These are phyloP conservation scores for Mortierella antarctica DNA, from an alignment of 192 early-diverging fungal genomes.

Conservation along the genomic window DNA sequence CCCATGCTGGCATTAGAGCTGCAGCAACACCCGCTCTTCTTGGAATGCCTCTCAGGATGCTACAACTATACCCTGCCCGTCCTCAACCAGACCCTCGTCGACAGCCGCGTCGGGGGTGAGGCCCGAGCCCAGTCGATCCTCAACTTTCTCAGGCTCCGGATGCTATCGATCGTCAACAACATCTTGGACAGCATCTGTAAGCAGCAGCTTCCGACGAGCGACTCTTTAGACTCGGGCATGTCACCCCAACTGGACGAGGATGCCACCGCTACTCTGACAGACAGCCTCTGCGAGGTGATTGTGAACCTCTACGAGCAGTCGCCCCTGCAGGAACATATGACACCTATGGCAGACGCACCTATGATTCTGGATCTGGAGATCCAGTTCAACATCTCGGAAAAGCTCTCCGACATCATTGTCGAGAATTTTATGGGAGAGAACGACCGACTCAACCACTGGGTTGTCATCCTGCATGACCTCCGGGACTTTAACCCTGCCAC, in stretches of 20 bases:
- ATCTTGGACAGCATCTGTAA: constrained; percentile 65
- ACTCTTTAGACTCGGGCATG: background rate
- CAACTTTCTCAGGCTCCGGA: constrained; percentile 57
- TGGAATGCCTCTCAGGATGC: constrained; percentile 39
- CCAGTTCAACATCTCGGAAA: constrained; percentile 70
- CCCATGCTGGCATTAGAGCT: constrained; percentile 34
- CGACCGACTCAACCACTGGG: constrained; percentile 56
- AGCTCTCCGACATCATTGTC: constrained; percentile 60
- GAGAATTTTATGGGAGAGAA: constrained; percentile 49
- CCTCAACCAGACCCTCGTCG: constrained; percentile 18
- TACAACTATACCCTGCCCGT: constrained; percentile 48
- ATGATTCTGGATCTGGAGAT: constrained; percentile 88
- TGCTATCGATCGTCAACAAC: constrained; percentile 63
- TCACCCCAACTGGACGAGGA: constrained; percentile 20
- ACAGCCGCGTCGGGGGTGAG: constrained; percentile 10
- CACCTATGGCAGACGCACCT: constrained; percentile 78
- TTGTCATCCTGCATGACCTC: constrained; percentile 19
- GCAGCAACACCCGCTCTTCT: constrained; percentile 27
- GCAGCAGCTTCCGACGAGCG: constrained; percentile 25
- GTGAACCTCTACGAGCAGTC: constrained; percentile 73
- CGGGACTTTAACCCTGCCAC: constrained; percentile 37
- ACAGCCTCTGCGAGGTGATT: constrained; percentile 61
- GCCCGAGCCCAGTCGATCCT: constrained; percentile 18
- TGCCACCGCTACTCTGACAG: constrained; percentile 28
- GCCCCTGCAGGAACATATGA: constrained; percentile 64